Evolutionary conservation across 176 grass and related monocot species (phyloP).

Genomic region (sorghum (Sorghum bicolor)): Sorghum_bicolor_NCBIv3 NC_012877.2:55925501-55926000

Average conservation of each 20-base stretch:
- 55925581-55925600: conserved; percentile 87
- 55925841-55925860: conserved; percentile 24
- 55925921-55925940: conserved; percentile 33
- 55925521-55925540: conserved; percentile 85
- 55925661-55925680: conserved; percentile 13
- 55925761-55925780: conserved; percentile 10
- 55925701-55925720: conserved; percentile 23
- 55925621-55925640: conserved; percentile 47
- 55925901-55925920: conserved; percentile 27
- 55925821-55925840: conserved; percentile 1
- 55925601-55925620: conserved; percentile 92
- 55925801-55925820: conserved; percentile 25
- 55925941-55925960: conserved; percentile 43
- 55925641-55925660: conserved; percentile 29
- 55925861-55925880: conserved; percentile 3
- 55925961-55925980: conserved; percentile 54
- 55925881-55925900: conserved; percentile 9
- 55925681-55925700: conserved; percentile 36
- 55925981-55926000: conserved; percentile 65
- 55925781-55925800: conserved; percentile 25
- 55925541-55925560: conserved; percentile 87
- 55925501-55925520: conserved; percentile 80
- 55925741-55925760: conserved; percentile 19
- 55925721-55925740: not conserved
- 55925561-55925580: conserved; percentile 80